Evolutionary conservation across 2,329 filamentous ascomycete species (phyloP).

Genomic region (Fonsecaea multimorphosa): DNA sequence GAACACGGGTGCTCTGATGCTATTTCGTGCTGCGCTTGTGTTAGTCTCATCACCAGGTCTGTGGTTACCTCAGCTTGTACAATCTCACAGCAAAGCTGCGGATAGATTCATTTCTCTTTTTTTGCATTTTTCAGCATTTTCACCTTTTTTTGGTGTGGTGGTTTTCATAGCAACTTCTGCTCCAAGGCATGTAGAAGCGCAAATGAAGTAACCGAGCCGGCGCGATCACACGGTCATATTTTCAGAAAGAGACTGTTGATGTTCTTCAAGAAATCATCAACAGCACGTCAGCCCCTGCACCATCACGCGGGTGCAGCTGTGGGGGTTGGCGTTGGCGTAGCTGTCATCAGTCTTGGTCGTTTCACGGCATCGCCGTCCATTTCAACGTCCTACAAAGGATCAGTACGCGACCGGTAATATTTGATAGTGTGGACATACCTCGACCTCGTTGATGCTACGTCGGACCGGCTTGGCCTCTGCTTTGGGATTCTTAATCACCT

Average conservation of each 20-base stretch:
- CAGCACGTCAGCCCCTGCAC: constrained; percentile 15
- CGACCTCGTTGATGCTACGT: constrained; percentile 34
- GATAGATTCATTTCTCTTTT: constrained; percentile 24
- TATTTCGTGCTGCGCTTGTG: constrained; percentile 29
- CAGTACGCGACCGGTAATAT: not conserved
- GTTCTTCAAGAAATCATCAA: constrained; percentile 5
- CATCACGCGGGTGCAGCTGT: constrained; percentile 30
- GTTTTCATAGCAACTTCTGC: constrained; percentile 13
- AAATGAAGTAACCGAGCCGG: not conserved
- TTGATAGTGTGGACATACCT: constrained; percentile 15
- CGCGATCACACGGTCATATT: not conserved
- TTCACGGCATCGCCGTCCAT: constrained; percentile 28
- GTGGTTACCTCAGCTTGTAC: constrained; percentile 25
- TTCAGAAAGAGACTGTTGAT: not conserved
- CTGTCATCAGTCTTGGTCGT: constrained; percentile 32
- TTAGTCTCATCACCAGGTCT: constrained; percentile 31
- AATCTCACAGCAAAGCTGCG: constrained; percentile 21
- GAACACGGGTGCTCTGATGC: constrained; percentile 38
- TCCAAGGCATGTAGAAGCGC: constrained; percentile 13
- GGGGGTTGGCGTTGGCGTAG: constrained; percentile 29
- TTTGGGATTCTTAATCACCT: constrained; percentile 40
- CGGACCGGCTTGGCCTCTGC: constrained; percentile 24
- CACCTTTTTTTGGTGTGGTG: constrained; percentile 31
- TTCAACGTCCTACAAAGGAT: constrained; percentile 22
- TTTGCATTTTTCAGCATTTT: constrained; percentile 33